These are phyloP conservation scores for Chaetomiaceae sp. DNA, from an alignment of 2,329 filamentous ascomycete genomes.

Conservation along the genomic window DNA sequence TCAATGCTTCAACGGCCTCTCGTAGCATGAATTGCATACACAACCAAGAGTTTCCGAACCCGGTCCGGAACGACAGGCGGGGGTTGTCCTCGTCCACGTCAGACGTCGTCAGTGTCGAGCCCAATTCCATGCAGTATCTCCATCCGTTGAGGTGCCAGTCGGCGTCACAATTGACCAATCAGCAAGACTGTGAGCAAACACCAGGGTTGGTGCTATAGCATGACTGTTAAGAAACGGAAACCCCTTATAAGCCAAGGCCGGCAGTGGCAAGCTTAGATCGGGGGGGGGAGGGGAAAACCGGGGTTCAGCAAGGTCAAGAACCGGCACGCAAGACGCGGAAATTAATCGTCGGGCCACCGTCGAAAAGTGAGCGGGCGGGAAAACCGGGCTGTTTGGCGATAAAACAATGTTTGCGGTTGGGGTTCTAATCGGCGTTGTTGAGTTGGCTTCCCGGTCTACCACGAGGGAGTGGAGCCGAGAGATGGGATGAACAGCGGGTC, in stretches of 20 bases:
- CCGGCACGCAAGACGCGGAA: not conserved
- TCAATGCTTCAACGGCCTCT: constrained; percentile 9
- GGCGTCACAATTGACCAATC: constrained; percentile 13
- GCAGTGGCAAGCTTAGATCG: not conserved
- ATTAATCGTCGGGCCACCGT: not conserved
- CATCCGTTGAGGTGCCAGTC: constrained; percentile 5
- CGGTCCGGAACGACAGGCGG: too few species aligned
- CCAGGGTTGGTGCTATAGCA: constrained; percentile 20
- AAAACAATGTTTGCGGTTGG: not conserved
- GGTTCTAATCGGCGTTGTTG: not conserved
- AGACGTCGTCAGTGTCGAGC: constrained; percentile 3
- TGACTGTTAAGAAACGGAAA: constrained; percentile 16
- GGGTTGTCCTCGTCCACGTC: not conserved
- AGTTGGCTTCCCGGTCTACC: not conserved
- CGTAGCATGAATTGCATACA: constrained; percentile 8
- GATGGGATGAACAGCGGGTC: constrained; percentile 8
- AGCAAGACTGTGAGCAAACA: constrained; percentile 8
- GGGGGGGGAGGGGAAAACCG: constrained; percentile 2
- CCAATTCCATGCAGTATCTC: not conserved
- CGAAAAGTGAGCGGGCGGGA: not conserved
- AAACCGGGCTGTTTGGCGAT: not conserved
- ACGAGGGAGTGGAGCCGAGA: constrained; percentile 4
- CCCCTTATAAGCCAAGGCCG: constrained; percentile 11
- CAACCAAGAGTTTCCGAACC: not conserved
- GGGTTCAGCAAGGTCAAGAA: constrained; percentile 1